A percentile compares a stretch with the other conserved stretches of the same genome.
These are phyloP conservation scores for Oidiodendron maius DNA, from an alignment of 495 filamentous ascomycete species.

Conservation along the genomic window DNA sequence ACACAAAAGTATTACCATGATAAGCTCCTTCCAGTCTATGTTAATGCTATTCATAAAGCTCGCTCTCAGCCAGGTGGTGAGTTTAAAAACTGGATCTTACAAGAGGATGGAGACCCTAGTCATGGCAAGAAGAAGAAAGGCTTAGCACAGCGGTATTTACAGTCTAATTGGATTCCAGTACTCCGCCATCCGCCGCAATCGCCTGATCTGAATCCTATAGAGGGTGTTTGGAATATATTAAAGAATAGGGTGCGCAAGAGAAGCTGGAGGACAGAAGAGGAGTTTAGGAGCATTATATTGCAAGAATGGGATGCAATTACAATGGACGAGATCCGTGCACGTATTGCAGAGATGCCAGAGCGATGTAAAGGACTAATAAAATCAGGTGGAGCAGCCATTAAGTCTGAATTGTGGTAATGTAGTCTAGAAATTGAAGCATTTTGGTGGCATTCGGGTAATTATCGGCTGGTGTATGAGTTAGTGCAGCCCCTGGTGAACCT, in stretches of 20 bases:
- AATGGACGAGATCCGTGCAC: constrained; percentile 4
- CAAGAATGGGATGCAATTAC: constrained; percentile 4
- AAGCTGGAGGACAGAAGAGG: not conserved
- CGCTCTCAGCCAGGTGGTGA: not conserved
- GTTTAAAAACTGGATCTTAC: not conserved
- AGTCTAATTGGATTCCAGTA: too few species aligned
- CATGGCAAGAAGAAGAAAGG: too few species aligned
- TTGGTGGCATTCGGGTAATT: too few species aligned
- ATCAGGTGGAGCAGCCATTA: constrained; percentile 4
- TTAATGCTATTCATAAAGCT: not conserved
- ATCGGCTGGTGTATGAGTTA: too few species aligned
- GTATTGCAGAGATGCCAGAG: constrained; percentile 1
- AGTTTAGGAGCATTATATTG: not conserved
- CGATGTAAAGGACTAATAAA: too few species aligned
- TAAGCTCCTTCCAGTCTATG: not conserved
- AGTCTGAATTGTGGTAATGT: constrained; percentile 4
- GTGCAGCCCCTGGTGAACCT: too few species aligned
- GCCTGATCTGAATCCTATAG: constrained; percentile 7
- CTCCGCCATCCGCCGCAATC: constrained; percentile 5
- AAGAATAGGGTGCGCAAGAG: too few species aligned
- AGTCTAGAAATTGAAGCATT: too few species aligned
- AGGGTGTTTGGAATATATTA: constrained; percentile 4
- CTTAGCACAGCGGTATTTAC: too few species aligned
- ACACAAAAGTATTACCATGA: not conserved
- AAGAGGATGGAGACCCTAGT: not conserved